A percentile compares a stretch with the other conserved stretches of the same genome.
phyloP scores from a whole-genome alignment of 2,329 filamentous ascomycete genomes.

The Colletotrichum truncatum region DNA sequence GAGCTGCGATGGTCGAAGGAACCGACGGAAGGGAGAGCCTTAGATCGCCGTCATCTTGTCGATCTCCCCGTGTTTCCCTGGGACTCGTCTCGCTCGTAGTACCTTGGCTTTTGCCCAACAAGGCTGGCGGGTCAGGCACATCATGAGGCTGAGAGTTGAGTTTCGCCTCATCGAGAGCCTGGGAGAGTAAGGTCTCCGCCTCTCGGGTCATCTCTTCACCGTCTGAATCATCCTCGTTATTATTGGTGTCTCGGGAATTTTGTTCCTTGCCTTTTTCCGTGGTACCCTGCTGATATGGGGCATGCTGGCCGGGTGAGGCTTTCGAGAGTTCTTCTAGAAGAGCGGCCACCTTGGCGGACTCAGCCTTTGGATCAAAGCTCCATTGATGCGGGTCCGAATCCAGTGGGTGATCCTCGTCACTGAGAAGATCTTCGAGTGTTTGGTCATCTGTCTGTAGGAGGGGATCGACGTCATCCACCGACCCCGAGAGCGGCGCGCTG shows the following conservation, averaged over 20 bases:
- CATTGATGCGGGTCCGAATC: conserved; percentile 37
- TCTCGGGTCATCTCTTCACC: conserved; percentile 57
- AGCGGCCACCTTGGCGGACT: conserved; percentile 40
- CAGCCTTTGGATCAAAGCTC: conserved; percentile 38
- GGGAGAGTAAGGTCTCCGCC: conserved; percentile 54
- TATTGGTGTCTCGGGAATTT: conserved; percentile 28
- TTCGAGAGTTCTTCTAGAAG: conserved; percentile 47
- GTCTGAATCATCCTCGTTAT: conserved; percentile 56
- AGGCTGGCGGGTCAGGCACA: not conserved
- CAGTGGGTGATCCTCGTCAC: conserved; percentile 47
- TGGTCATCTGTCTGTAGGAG: conserved; percentile 60
- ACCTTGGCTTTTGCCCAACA: not conserved
- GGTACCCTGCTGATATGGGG: not conserved
- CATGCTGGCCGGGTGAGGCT: conserved; percentile 4
- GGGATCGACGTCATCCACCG: conserved; percentile 43
- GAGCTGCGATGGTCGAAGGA: conserved; percentile 46
- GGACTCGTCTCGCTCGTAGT: not conserved
- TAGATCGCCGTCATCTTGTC: conserved; percentile 28
- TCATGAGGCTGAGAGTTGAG: conserved; percentile 36
- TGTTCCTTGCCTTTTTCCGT: not conserved
- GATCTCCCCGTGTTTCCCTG: conserved; percentile 13
- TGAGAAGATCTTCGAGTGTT: conserved; percentile 61
- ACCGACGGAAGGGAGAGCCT: conserved; percentile 48
- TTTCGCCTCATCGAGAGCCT: conserved; percentile 56
- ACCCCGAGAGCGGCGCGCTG: not conserved